These are phyloP conservation scores for Botrytis fabae DNA, from an alignment of 2,329 filamentous ascomycete species.

Conservation along the genomic window DNA sequence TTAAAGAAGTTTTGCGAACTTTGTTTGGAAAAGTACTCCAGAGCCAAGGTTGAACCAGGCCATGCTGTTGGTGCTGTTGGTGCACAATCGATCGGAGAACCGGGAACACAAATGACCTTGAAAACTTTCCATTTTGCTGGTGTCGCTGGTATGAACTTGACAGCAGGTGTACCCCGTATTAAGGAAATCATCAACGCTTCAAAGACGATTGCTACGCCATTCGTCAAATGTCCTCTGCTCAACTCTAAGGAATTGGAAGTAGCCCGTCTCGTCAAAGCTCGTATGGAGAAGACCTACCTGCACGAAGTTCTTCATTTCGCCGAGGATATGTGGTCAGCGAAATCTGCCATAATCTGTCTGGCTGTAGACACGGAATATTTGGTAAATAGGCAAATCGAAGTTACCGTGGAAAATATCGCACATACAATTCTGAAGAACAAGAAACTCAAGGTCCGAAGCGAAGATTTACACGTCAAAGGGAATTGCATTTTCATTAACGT, in stretches of 20 bases:
- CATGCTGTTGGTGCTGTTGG: slow-evolving; percentile 95
- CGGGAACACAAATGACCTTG: slow-evolving; percentile 97
- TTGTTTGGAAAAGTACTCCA: slow-evolving; percentile 87
- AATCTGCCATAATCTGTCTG: slow-evolving; percentile 74
- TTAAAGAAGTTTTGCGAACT: slow-evolving; percentile 74
- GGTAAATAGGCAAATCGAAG: slow-evolving; percentile 76
- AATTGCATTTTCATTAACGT: slow-evolving; percentile 74
- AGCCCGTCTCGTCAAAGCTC: slow-evolving; percentile 86
- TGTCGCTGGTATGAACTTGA: slow-evolving; percentile 99
- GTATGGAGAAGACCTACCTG: slow-evolving; percentile 93
- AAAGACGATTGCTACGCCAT: slow-evolving; percentile 87
- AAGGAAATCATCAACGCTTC: slow-evolving; percentile 99
- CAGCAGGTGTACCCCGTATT: slow-evolving; percentile 97
- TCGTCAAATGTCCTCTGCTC: slow-evolving; percentile 83
- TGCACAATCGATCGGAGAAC: slow-evolving; percentile 96
- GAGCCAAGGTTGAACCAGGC: slow-evolving; percentile 88
- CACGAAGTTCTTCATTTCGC: slow-evolving; percentile 78
- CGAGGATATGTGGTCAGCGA: slow-evolving; percentile 84
- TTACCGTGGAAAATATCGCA: slow-evolving; percentile 71
- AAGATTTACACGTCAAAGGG: slow-evolving; percentile 63
- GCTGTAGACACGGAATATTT: slow-evolving; percentile 80
- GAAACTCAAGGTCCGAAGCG: slow-evolving; percentile 73
- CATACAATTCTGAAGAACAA: slow-evolving; percentile 76
- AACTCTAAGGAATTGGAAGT: slow-evolving; percentile 74
- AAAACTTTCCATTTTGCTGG: slow-evolving; percentile 99